Base-by-base conservation (phyloP, 2,329 filamentous ascomycete genomes). In the Pseudopithomyces chartarum region DNA sequence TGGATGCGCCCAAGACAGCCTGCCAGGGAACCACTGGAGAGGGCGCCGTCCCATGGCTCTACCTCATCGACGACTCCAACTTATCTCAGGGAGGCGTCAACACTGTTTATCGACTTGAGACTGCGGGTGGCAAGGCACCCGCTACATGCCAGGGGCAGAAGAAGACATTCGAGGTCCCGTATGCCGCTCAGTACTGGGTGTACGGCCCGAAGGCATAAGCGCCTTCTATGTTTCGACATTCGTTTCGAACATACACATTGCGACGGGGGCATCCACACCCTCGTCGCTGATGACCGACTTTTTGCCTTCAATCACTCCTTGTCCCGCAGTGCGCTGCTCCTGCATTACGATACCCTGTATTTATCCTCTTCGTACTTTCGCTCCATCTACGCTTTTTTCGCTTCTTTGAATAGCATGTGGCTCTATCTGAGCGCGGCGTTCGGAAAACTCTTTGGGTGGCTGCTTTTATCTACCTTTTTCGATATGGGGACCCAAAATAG, bases 1-100 rank as follows among this genome's bases (percentile, higher is more conserved):
- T 85, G 39, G 66, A 79, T 33, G 86, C 88, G 0, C 88, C 89
- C 1, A 46, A 55, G 5, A 50, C 53, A 2, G 71, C 78, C 2
- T 79, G 75, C 59, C 65, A 68, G 1, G 79, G 79, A 2, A 62
- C 62, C 19, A 70, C 65, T 23, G 63, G 56, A 19, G 64, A 78
- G 23, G 77, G 76, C 15, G 76, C 79, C 1, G 73, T 83, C 26
- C 71, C 76, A 55, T 83, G 81, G 81, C 67, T 83, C 22, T 74
- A 75, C n/a, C 69, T 83, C 43, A 66, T 66, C 29, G 76, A 80
- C 64, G 71, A 74, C 34, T 73, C 67, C 11, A 72, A 73, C 6
- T 57, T 69, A 8, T 76, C 73, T 19, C 56, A 67, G 8, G 77
- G 76, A n/a, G 76, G 76, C 17, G 62, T 82, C 55, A 72, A 72